Conservation (phyloP, 1,139 yeast genomes). For the Sugiyamaella novakii region DNA sequence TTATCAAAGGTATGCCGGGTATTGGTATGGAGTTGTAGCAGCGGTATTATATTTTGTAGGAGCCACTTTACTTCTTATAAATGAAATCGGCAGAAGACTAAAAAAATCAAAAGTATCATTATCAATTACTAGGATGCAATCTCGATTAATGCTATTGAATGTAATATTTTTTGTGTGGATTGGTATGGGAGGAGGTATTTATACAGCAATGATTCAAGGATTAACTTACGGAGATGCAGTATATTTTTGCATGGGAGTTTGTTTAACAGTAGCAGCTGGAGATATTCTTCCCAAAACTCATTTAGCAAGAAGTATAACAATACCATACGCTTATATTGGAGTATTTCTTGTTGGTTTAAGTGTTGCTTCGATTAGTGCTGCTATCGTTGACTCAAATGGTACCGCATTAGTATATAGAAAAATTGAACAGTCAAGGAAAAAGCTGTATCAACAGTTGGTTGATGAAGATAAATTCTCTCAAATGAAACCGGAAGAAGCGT, state of each 20-base stretch:
- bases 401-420: conserved; percentile 49
- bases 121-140: conserved; percentile 58
- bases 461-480: conserved; percentile 17
- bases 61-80: conserved; percentile 53
- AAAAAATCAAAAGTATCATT: conserved; percentile 40
- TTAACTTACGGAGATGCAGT: conserved; percentile 61
- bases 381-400: conserved; percentile 59
- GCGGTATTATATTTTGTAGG: conserved; percentile 61
- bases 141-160: conserved; percentile 71
- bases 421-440: conserved; percentile 29
- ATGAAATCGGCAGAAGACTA: conserved; percentile 65
- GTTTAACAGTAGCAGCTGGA: conserved; percentile 79
- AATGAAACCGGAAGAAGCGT: conserved; percentile 46
- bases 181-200: conserved; percentile 66
- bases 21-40: conserved; percentile 74
- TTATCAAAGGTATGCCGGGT: conserved; percentile 57
- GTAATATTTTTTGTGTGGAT: conserved; percentile 68
- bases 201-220: conserved; percentile 44
- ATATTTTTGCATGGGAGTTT: conserved; percentile 70
- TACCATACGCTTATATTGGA: conserved; percentile 69
- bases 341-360: conserved; percentile 72
- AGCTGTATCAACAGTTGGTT: conserved; percentile 19
- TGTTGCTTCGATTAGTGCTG: conserved; percentile 66
- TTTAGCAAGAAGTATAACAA: conserved; percentile 57
- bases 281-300: conserved; percentile 59